phyloP scores from a whole-genome alignment of 345 rosid species.

The Corchorus olitorius region DNA sequence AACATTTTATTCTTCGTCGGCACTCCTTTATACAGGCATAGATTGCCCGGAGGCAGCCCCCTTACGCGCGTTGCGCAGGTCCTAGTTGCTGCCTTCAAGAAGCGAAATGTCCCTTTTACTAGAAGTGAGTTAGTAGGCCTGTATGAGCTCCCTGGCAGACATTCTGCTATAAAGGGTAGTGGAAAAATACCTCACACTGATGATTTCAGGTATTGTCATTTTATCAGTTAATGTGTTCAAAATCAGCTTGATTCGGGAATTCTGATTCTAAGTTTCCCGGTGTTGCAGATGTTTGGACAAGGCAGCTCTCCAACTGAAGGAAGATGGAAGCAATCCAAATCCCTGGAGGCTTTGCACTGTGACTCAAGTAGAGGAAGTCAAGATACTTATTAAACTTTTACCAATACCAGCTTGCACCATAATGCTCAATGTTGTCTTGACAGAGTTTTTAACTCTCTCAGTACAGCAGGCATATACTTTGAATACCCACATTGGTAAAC shows the following conservation, averaged over 20 bases:
- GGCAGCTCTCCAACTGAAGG: conserved; percentile 81
- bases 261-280: conserved; percentile 4
- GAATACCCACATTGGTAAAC: conserved; percentile 66
- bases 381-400: conserved; percentile 70
- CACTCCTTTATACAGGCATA: conserved; percentile 84
- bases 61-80: conserved; percentile 89
- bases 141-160: conserved; percentile 73
- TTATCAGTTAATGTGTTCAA: not conserved
- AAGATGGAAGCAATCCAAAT: conserved; percentile 64
- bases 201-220: conserved; percentile 52
- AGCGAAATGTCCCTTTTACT: conserved; percentile 58
- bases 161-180: conserved; percentile 80
- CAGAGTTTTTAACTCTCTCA: conserved; percentile 84
- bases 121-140: conserved; percentile 76
- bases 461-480: conserved; percentile 87
- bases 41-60: conserved; percentile 97
- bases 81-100: conserved; percentile 71
- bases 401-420: conserved; percentile 82
- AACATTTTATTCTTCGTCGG: conserved; percentile 76
- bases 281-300: conserved; percentile 76
- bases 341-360: conserved; percentile 93
- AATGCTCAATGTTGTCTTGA: conserved; percentile 61
- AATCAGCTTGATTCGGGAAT: not conserved
- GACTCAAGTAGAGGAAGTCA: conserved; percentile 94
- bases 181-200: conserved; percentile 72